phyloP scores from a whole-genome alignment of 2,329 filamentous ascomycete species.

The Pseudogymnoascus sp. region DNA sequence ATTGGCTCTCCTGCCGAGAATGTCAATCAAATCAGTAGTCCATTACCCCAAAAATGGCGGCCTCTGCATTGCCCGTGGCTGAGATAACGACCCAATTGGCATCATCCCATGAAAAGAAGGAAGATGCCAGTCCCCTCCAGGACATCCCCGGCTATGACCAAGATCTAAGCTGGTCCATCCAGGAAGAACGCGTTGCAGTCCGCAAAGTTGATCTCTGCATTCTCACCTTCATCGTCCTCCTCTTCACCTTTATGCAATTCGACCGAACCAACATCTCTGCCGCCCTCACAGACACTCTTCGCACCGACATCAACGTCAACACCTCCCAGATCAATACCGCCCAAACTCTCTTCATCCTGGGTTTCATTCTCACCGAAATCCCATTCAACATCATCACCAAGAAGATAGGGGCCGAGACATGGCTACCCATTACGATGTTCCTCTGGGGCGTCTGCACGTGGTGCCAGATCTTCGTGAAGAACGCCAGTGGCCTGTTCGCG shows the following conservation, averaged over 20 bases:
- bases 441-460: constrained; percentile 11
- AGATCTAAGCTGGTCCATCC: not conserved
- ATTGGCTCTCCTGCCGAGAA: not conserved
- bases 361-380: constrained; percentile 28
- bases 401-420: constrained; percentile 24
- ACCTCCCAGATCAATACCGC: constrained; percentile 27
- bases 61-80: constrained; percentile 30
- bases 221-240: constrained; percentile 10
- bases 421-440: constrained; percentile 27
- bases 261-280: constrained; percentile 25
- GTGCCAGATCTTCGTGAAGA: constrained; percentile 9
- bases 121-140: not conserved
- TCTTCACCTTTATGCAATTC: constrained; percentile 25
- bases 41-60: constrained; percentile 5
- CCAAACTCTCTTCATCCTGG: constrained; percentile 26
- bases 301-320: constrained; percentile 23
- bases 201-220: constrained; percentile 11
- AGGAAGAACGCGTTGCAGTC: not conserved
- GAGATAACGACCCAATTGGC: constrained; percentile 30
- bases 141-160: constrained; percentile 10
- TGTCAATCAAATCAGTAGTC: not conserved
- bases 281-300: constrained; percentile 25
- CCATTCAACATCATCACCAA: constrained; percentile 29
- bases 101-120: not conserved
- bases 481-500: constrained; percentile 4